Evolutionary conservation across 169 alveolate species (phyloP), one percentile per base, ranked within the genome.

Genomic region (Eimeria praecox): DNA sequence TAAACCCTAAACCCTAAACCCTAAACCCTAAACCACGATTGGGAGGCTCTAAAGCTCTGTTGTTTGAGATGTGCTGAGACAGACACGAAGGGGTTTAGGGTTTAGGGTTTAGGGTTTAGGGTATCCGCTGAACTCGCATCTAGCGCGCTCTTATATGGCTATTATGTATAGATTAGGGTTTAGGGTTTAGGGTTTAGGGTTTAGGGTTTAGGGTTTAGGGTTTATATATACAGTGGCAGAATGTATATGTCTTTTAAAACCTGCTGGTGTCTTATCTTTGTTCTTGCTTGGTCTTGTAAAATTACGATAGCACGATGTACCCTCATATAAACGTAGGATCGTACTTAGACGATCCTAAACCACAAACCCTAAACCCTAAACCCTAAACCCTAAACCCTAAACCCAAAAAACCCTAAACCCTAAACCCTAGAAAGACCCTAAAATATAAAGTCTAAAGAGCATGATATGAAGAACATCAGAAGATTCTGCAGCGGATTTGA

Each of bases 161-260:
- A 18, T n/a, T 9, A 16, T 18, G 75, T 18, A 9, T 64, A 5
- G 10, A 49, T 56, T 16, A 56, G 66, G 66, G 66, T 56, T 56
- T 56, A 56, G 80, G 80, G 80, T 69, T 69, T 69, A 69, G 80
- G 80, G 80, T 69, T 42, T 77, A 77, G 87, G 87, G 87, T 77
- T 77, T 42, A 77, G 87, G 80, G 80, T 69, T 69, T 69, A 69
- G 80, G 80, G 80, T 69, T 42, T 77, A 77, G 87, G 87, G 87
- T 77, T 77, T 42, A 77, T 56, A 42, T 69, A 27, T 69, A 69
- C 46, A 42, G 42, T 82, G n/a, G 78, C 46, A 18, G 46, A 16
- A 42, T 73, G 95, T 8, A 90, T 90, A 40, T 90, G 95, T 2
- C 95, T 9, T 38, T 90, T 71, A 82, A 73, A 90, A 12, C 77